Conservation (phyloP, 2,329 filamentous ascomycete genomes). For the Fusarium austroafricanum region DNA sequence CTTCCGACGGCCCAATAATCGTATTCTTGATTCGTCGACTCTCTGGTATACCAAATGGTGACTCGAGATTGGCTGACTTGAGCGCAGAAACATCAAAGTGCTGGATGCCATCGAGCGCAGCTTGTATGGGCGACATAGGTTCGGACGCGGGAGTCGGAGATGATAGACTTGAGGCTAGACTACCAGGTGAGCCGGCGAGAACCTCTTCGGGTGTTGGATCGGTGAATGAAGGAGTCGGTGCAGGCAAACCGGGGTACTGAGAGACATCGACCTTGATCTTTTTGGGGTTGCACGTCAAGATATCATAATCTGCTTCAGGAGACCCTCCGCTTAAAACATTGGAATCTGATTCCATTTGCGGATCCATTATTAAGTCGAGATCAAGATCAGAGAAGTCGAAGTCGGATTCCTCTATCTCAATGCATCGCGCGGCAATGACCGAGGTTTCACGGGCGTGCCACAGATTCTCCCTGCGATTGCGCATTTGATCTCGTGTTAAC, state of each 20-base stretch:
- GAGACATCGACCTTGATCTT: slow-evolving; percentile 26
- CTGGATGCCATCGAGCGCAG: slow-evolving; percentile 33
- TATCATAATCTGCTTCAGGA: neutral
- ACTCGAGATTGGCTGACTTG: slow-evolving; percentile 22
- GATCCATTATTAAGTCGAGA: neutral
- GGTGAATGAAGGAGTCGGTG: slow-evolving; percentile 23
- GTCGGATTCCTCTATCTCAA: slow-evolving; percentile 51
- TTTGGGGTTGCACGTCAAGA: neutral
- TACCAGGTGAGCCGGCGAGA: neutral
- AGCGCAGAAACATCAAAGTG: slow-evolving; percentile 19
- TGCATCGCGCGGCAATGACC: slow-evolving; percentile 50
- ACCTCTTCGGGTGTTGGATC: slow-evolving; percentile 27
- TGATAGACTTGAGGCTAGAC: neutral
- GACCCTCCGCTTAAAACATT: neutral
- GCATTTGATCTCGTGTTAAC: slow-evolving; percentile 48
- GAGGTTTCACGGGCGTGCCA: slow-evolving; percentile 53
- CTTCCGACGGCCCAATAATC: slow-evolving; percentile 43
- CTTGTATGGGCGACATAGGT: slow-evolving; percentile 20
- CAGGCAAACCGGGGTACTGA: slow-evolving; percentile 16
- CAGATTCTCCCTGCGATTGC: slow-evolving; percentile 53
- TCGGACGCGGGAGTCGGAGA: slow-evolving; percentile 19
- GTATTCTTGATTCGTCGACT: slow-evolving; percentile 47
- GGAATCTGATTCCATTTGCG: neutral
- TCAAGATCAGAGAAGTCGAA: neutral
- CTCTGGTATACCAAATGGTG: slow-evolving; percentile 48